Evolutionary conservation across 2,329 filamentous ascomycete genomes (phyloP).

Genomic region (Calonectria pseudoturangicola): DNA sequence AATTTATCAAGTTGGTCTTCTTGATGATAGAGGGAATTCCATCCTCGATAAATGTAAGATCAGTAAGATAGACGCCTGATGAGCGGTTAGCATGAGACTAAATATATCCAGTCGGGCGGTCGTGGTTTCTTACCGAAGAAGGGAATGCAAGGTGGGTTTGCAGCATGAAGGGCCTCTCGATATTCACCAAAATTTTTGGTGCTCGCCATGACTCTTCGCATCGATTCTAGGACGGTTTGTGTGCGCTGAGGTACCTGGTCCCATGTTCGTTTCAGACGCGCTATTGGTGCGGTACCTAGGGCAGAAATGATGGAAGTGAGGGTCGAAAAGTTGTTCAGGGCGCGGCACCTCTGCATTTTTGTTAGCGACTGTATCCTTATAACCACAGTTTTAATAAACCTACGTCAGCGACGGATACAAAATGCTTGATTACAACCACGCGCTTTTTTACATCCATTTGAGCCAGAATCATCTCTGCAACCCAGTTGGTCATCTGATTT

Average conservation of each 20-base stretch:
- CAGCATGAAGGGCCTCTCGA: conserved; percentile 91
- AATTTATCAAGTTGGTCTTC: conserved; percentile 97
- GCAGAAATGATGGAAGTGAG: conserved; percentile 98
- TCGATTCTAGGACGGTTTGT: conserved; percentile 86
- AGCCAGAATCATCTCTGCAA: conserved; percentile 98
- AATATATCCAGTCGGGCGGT: neutral
- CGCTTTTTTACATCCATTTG: conserved; percentile 96
- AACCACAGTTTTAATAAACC: conserved; percentile 61
- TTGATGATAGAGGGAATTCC: conserved; percentile 97
- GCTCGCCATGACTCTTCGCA: conserved; percentile 96
- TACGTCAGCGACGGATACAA: conserved; percentile 96
- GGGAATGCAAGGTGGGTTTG: conserved; percentile 97
- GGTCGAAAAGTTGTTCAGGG: conserved; percentile 96
- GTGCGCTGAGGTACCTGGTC: conserved; percentile 92
- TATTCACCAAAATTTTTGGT: conserved; percentile 99
- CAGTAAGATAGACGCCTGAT: conserved; percentile 93
- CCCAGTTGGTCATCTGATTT: conserved; percentile 99
- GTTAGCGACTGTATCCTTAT: conserved; percentile 40
- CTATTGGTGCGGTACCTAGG: conserved; percentile 94
- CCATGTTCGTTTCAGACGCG: conserved; percentile 95
- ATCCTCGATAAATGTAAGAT: conserved; percentile 98
- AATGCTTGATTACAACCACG: conserved; percentile 98
- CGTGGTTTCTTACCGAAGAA: conserved; percentile 85
- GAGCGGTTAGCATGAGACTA: conserved; percentile 1
- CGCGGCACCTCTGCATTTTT: conserved; percentile 86